Base-by-base conservation (phyloP, 148 eudicot species). In the Nepenthes gracilis region DNA sequence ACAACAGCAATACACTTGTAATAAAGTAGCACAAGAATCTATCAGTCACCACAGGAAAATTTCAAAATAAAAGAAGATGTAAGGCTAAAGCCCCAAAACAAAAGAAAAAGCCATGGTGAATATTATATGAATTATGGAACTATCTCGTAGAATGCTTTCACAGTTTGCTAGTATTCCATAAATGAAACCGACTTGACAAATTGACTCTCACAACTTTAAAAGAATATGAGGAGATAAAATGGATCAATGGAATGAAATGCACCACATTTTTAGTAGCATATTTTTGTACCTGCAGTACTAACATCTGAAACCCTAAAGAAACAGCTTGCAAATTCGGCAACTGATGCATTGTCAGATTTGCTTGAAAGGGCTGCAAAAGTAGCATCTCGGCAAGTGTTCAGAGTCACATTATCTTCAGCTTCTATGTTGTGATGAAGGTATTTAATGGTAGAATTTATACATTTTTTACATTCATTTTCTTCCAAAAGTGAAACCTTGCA, bases 341-440 rank as follows among this genome's bases (percentile, higher is more conserved):
- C 78, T 15, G 95, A 84, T 32, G 62, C 67, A 67, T 84, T 81
- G 67, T 86, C 82, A 57, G 79, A 80, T 66, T 73, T 90, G 72
- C 97, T 93, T 35, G 87, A 87, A 66, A 89, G 76, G n/a, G 97
- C 71, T 47, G 68, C 87, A 83, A 86, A 93, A 47, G 87, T 79
- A 67, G 99, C 99, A 86, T 89, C 99, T 63, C 99, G 77, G 61
- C 99, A 93, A 60, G 87, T 81, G 61, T 83, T 93, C 64, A 89
- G 66, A 11, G 88, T 86, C 67, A 77, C 62, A 77, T 86, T 93
- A 67, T 84, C 83, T 34, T 66, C 80, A 48, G 81, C 74, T 55
- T 79, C 91, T 43, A 81, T 66, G 57, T 78, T 75, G 64, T 74
- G 82, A 37, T 82, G 85, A 70, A 93, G 84, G 78, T 84, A 93